Conservation (phyloP, 805 yeast genomes). For the Brettanomyces nanus region DNA sequence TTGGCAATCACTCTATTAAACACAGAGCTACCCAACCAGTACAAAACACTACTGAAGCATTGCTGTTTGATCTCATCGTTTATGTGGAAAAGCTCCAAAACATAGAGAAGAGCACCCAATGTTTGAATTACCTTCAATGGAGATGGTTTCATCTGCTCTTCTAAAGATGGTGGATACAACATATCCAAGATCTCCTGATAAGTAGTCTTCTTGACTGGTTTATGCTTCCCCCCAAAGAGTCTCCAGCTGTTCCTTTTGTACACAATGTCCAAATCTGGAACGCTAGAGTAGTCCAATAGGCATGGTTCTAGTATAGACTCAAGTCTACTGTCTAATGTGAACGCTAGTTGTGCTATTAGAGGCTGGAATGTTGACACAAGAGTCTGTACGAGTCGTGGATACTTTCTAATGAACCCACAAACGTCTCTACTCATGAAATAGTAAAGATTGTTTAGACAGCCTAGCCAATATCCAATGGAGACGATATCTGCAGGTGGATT, state of each 20-base stretch:
- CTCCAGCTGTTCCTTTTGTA: slow-evolving; percentile 63
- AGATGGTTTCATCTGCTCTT: slow-evolving; percentile 77
- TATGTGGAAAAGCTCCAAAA: slow-evolving; percentile 71
- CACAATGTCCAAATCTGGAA: slow-evolving; percentile 72
- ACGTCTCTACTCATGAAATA: slow-evolving; percentile 71
- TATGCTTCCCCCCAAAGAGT: slow-evolving; percentile 38
- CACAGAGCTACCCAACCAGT: slow-evolving; percentile 64
- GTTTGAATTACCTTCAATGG: slow-evolving; percentile 82
- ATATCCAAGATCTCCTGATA: slow-evolving; percentile 69
- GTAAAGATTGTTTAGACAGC: slow-evolving; percentile 66
- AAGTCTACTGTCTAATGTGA: slow-evolving; percentile 56
- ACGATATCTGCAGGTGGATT: slow-evolving; percentile 43
- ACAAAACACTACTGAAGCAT: slow-evolving; percentile 67
- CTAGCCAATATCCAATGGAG: slow-evolving; percentile 77
- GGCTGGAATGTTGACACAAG: slow-evolving; percentile 47
- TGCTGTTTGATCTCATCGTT: slow-evolving; percentile 74
- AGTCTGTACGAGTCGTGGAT: slow-evolving; percentile 57
- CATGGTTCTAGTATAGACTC: slow-evolving; percentile 54
- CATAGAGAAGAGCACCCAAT: slow-evolving; percentile 80
- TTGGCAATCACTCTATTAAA: slow-evolving; percentile 67
- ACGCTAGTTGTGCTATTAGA: slow-evolving; percentile 54
- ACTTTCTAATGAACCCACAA: slow-evolving; percentile 37
- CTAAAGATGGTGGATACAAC: slow-evolving; percentile 78
- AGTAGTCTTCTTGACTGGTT: slow-evolving; percentile 30
- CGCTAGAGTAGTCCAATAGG: slow-evolving; percentile 65